Conservation (phyloP, 495 filamentous ascomycete genomes). For the Ramalina peruviana region DNA sequence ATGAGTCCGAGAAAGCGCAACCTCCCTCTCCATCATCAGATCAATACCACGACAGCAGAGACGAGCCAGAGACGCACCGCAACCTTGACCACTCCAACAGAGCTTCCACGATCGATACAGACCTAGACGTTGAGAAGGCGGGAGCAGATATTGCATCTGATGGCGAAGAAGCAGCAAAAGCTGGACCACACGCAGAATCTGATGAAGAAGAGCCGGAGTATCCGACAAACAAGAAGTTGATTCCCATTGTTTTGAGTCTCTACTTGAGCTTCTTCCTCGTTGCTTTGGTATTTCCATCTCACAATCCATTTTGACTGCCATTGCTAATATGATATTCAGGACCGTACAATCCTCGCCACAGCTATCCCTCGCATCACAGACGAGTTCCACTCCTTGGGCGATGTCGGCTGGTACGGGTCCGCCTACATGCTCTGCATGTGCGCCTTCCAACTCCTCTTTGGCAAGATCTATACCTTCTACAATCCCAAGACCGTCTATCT, state of each 20-base stretch:
- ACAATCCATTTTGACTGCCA: background rate
- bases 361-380: conserved; percentile 56
- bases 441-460: conserved; percentile 56
- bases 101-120: too few relatives aligned
- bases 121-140: too few relatives aligned
- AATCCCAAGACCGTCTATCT: conserved; percentile 41
- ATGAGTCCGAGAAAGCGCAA: too few relatives aligned
- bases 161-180: background rate
- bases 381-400: conserved; percentile 47
- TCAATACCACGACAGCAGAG: too few relatives aligned
- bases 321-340: background rate
- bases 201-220: conserved; percentile 11
- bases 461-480: conserved; percentile 68
- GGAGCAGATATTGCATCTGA: too few relatives aligned
- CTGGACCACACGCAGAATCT: background rate
- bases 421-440: conserved; percentile 57
- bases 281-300: conserved; percentile 15
- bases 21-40: too few relatives aligned
- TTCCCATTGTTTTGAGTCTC: conserved; percentile 18
- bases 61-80: too few relatives aligned
- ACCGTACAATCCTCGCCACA: conserved; percentile 13
- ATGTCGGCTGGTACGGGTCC: conserved; percentile 52
- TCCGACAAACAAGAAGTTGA: conserved; percentile 8
- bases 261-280: conserved; percentile 25
- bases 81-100: too few relatives aligned